Evolutionary conservation across 768 basidiomycete genomes (phyloP).

Genomic region (Collybia sp.): DNA sequence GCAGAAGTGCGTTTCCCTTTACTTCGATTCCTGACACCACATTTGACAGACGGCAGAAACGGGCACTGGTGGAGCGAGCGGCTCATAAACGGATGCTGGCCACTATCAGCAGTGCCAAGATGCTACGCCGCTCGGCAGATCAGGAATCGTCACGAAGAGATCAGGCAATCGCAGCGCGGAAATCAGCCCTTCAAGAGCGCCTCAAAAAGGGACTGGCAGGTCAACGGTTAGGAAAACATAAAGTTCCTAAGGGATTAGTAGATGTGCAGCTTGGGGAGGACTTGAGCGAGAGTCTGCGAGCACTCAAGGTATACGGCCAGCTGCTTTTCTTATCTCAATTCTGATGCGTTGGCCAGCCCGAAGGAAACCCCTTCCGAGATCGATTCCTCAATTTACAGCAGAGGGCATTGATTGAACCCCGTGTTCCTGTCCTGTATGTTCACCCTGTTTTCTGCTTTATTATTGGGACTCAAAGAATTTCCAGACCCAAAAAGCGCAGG

Average conservation of each 20-base stretch:
- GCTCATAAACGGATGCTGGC: constrained; percentile 57
- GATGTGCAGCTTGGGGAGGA: constrained; percentile 92
- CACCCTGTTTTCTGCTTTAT: background rate
- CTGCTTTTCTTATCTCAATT: background rate
- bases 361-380: constrained; percentile 91
- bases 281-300: constrained; percentile 77
- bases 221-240: constrained; percentile 74
- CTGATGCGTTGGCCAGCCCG: constrained; percentile 50
- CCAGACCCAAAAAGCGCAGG: constrained; percentile 49
- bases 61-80: constrained; percentile 52
- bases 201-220: constrained; percentile 66
- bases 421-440: constrained; percentile 70
- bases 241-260: constrained; percentile 60
- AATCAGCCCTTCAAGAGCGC: constrained; percentile 39
- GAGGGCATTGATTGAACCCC: constrained; percentile 81
- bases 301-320: constrained; percentile 61
- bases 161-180: constrained; percentile 35
- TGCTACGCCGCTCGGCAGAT: constrained; percentile 39
- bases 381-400: constrained; percentile 86
- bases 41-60: constrained; percentile 42
- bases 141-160: constrained; percentile 34
- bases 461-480: background rate
- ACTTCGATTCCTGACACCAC: background rate
- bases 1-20: constrained; percentile 49
- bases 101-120: constrained; percentile 51